Conservation (phyloP, 108 stramenopile genomes). For the Cylindrotheca fusiformis region DNA sequence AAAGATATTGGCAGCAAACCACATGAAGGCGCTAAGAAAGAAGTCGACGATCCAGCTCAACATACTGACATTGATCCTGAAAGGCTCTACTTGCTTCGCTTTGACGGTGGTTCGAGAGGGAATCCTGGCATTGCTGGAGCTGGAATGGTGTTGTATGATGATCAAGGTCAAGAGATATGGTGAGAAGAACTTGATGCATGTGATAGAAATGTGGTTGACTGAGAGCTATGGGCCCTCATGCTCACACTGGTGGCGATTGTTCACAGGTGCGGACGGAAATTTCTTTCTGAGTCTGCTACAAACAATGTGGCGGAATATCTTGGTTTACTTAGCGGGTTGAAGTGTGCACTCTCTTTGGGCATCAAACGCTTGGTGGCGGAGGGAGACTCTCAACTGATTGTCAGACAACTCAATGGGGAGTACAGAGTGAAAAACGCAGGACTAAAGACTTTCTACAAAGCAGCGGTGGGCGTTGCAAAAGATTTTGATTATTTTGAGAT, state of each 20-base stretch:
- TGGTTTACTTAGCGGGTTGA: constrained; percentile 57
- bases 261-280: constrained; percentile 70
- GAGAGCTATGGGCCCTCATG: constrained; percentile 31
- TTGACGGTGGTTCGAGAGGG: constrained; percentile 82
- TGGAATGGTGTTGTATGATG: constrained; percentile 70
- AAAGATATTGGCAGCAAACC: background rate
- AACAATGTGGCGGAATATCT: constrained; percentile 85
- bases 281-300: constrained; percentile 47
- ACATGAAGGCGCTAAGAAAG: constrained; percentile 12
- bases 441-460: constrained; percentile 38
- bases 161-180: constrained; percentile 36
- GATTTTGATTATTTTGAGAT: constrained; percentile 58
- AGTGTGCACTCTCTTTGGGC: constrained; percentile 64
- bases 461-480: constrained; percentile 26
- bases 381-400: constrained; percentile 74
- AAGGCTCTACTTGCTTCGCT: constrained; percentile 52
- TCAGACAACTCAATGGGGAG: constrained; percentile 58
- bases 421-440: constrained; percentile 51
- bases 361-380: constrained; percentile 53
- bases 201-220: too few relatives aligned
- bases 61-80: constrained; percentile 33
- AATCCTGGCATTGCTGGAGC: constrained; percentile 65
- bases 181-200: too few relatives aligned
- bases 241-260: too few relatives aligned
- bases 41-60: constrained; percentile 7